Evolutionary conservation across 305 asterid genomes (phyloP).

Genomic region (Solanum aculeatissimum): DNA sequence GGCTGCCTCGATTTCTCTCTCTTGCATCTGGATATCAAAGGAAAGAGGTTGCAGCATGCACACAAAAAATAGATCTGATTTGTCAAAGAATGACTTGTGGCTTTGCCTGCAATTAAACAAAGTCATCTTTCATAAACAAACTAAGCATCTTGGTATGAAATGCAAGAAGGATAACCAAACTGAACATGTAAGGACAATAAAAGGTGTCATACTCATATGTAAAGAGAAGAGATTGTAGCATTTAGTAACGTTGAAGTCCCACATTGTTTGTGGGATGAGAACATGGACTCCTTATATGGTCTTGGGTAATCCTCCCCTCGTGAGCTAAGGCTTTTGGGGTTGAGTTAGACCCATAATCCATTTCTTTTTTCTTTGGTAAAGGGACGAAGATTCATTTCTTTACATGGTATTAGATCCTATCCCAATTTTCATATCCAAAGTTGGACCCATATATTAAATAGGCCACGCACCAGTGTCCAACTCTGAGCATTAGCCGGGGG

Average conservation of each 20-base stretch:
- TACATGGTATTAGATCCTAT: background rate
- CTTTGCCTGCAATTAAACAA: constrained; percentile 51
- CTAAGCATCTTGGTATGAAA: background rate
- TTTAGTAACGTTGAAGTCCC: background rate
- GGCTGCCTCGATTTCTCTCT: constrained; percentile 89
- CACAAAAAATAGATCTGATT: constrained; percentile 80
- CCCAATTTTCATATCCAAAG: background rate
- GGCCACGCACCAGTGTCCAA: background rate
- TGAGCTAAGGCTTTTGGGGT: background rate
- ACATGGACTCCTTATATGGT: no score
- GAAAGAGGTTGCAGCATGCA: constrained; percentile 91
- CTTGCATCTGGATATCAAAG: constrained; percentile 56
- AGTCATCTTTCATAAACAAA: background rate
- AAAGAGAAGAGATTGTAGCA: background rate
- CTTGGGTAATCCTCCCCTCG: background rate
- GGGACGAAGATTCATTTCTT: background rate
- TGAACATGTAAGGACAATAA: background rate
- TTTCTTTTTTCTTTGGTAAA: background rate
- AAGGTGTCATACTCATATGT: background rate
- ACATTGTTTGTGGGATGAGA: background rate
- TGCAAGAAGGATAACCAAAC: background rate
- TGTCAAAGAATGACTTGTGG: constrained; percentile 71
- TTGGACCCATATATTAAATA: background rate
- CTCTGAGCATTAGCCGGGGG: background rate
- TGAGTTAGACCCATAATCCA: background rate